Percentiles rank a stretch among this genome's conserved stretches.
These are phyloP conservation scores for Lithospermum erythrorhizon DNA, from an alignment of 257 asterid genomes.

Conservation along the genomic window DNA sequence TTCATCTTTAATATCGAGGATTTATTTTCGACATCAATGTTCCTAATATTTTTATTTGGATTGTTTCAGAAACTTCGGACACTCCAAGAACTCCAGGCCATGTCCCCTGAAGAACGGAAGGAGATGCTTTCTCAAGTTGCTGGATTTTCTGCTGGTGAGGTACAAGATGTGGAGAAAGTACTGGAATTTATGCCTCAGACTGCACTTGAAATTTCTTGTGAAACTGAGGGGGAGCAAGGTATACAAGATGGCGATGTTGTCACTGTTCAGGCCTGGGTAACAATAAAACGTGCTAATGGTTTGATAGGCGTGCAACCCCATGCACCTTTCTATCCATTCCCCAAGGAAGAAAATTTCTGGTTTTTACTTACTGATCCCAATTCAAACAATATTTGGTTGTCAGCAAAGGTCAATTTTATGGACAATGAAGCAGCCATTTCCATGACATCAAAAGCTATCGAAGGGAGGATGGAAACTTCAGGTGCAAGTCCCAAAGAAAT, in stretches of 20 bases:
- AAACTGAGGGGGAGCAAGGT: conserved; percentile 87
- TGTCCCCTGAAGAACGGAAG: conserved; percentile 43
- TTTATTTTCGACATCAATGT: neutral
- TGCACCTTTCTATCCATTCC: conserved; percentile 65
- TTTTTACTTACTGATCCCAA: conserved; percentile 66
- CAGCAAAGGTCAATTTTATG: conserved; percentile 49
- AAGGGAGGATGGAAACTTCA: conserved; percentile 50
- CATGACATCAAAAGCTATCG: conserved; percentile 54
- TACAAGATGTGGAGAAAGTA: conserved; percentile 68
- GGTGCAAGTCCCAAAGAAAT: conserved; percentile 49
- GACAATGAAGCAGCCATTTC: conserved; percentile 58
- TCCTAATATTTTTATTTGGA: conserved; percentile 8
- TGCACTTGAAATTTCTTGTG: conserved; percentile 55
- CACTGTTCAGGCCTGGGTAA: conserved; percentile 75
- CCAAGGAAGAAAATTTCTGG: conserved; percentile 91
- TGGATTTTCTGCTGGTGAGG: conserved; percentile 41
- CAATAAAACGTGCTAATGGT: conserved; percentile 60
- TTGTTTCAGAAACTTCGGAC: conserved; percentile 44
- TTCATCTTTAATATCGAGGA: neutral
- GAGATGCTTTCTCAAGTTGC: conserved; percentile 56
- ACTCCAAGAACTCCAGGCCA: conserved; percentile 51
- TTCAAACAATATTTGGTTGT: conserved; percentile 66
- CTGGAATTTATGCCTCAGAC: conserved; percentile 60
- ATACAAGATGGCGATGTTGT: conserved; percentile 85
- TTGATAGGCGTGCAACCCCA: conserved; percentile 62